phyloP scores from a whole-genome alignment of 768 basidiomycete species.

The Goffeauzyma gilvescens region DNA sequence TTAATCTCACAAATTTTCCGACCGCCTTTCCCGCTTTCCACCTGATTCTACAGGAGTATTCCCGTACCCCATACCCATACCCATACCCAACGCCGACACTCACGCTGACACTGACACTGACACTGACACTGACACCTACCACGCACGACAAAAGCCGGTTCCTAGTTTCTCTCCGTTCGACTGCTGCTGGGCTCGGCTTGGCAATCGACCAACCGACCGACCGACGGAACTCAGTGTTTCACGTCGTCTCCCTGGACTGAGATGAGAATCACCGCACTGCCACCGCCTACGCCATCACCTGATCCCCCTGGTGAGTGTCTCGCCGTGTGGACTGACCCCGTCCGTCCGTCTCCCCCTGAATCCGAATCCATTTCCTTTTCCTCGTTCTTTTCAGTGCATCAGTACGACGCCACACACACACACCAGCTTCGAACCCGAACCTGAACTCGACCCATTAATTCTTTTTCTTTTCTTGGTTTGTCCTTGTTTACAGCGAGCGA shows the following conservation, averaged over 20 bases:
- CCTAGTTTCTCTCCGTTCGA: no score
- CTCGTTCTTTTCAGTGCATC: neutral
- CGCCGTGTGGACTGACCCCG: neutral
- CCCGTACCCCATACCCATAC: no score
- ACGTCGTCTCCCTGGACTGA: neutral
- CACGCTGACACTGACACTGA: no score
- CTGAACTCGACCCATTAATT: neutral
- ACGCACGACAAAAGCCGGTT: no score
- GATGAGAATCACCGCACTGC: neutral
- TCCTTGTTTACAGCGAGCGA: neutral
- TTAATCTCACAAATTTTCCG: no score
- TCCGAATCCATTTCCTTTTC: neutral
- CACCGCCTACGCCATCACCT: neutral
- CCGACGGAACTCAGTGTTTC: no score
- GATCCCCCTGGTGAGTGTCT: neutral
- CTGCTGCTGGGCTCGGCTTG: no score
- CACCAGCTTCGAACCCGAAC: neutral
- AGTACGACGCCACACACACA: neutral
- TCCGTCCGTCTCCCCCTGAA: neutral
- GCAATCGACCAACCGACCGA: no score
- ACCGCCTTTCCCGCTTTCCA: no score
- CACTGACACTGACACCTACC: no score
- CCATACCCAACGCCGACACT: no score
- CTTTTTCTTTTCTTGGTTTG: neutral
- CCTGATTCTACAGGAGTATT: no score